Conservation (phyloP, 768 basidiomycete species). For the Pholiota microspora region DNA sequence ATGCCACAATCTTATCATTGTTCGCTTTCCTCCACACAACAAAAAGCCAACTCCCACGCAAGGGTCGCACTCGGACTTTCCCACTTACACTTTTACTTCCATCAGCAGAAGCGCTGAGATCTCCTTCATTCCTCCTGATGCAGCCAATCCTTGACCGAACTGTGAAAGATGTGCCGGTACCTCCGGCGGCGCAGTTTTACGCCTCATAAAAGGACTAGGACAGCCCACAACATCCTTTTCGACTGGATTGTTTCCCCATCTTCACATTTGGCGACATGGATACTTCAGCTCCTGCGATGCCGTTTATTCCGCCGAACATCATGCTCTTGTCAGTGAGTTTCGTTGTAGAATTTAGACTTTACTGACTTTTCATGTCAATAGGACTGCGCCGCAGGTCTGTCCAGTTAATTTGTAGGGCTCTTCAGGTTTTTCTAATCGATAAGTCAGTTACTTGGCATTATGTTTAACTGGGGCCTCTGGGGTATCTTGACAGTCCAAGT, state of each 20-base stretch:
- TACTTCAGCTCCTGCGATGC: neutral
- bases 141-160: neutral
- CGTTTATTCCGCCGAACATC: conserved; percentile 5
- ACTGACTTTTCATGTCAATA: neutral
- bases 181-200: neutral
- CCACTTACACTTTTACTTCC: too few species aligned
- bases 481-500: conserved; percentile 7
- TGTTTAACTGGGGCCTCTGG: conserved; percentile 8
- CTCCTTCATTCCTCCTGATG: too few species aligned
- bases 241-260: neutral
- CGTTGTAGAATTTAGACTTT: neutral
- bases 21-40: neutral
- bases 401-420: neutral
- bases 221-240: neutral
- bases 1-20: neutral
- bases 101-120: too few species aligned
- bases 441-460: conserved; percentile 7
- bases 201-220: neutral
- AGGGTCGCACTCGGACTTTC: neutral
- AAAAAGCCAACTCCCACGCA: neutral
- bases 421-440: too few species aligned
- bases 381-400: conserved; percentile 7
- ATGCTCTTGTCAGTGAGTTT: conserved; percentile 1
- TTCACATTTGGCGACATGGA: neutral
- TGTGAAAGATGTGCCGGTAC: neutral